These are phyloP conservation scores for Suhomyces ambrosiae DNA, from an alignment of 1,139 yeast genomes.

Conservation along the genomic window DNA sequence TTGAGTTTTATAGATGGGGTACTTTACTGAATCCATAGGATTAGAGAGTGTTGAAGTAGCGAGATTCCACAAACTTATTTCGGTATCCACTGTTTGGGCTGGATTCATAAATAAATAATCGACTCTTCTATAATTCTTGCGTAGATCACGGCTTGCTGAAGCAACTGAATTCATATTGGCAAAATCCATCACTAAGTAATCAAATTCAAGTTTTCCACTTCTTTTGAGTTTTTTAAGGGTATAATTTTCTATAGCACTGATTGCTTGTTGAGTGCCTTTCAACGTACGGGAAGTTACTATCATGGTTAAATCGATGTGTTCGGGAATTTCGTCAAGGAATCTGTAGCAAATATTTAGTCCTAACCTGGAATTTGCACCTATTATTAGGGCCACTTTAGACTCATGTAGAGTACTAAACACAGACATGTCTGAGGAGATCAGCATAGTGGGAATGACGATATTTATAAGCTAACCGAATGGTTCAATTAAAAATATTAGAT, in stretches of 20 bases:
- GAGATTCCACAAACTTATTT: conserved; percentile 85
- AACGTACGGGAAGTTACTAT: conserved; percentile 88
- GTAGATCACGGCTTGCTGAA: conserved; percentile 70
- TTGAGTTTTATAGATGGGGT: conserved; percentile 82
- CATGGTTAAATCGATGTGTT: conserved; percentile 63
- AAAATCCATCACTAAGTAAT: conserved; percentile 83
- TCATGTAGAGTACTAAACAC: conserved; percentile 14
- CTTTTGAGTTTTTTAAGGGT: conserved; percentile 37
- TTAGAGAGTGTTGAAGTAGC: conserved; percentile 58
- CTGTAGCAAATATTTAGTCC: conserved; percentile 86
- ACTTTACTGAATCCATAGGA: conserved; percentile 82
- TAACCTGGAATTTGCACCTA: conserved; percentile 64
- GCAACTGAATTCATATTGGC: conserved; percentile 83
- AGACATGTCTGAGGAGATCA: conserved; percentile 2
- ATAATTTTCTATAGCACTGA: conserved; percentile 57
- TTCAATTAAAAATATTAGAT: no score
- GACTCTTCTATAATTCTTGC: conserved; percentile 60
- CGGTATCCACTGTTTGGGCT: conserved; percentile 83
- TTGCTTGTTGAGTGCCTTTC: conserved; percentile 80
- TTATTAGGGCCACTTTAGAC: conserved; percentile 41
- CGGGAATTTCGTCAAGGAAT: conserved; percentile 59
- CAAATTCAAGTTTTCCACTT: conserved; percentile 70
- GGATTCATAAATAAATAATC: conserved; percentile 86
- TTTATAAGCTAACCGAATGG: no score
- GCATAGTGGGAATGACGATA: conserved; percentile 2